Evolutionary conservation across 495 filamentous ascomycete genomes (phyloP), one percentile per base, ranked within the genome.

Genomic region (Penicillium paxilli): DNA sequence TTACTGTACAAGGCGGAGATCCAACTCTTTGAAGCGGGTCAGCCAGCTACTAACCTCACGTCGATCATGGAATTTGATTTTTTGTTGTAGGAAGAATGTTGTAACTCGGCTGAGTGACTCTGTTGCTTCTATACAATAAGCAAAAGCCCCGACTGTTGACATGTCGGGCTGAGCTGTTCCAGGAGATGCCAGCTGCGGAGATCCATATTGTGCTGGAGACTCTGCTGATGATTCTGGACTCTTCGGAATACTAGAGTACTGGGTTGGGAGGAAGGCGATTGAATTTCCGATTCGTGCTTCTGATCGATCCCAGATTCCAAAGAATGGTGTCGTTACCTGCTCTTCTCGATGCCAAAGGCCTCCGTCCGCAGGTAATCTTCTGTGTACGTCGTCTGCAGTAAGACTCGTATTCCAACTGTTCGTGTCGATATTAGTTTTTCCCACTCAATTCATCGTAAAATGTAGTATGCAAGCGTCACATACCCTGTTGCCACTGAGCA

Each of bases 1-100:
- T 19, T 56, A 71, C 68, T 71, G 67, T 0, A 76, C 68, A 8
- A 78, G 57, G 1, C 67, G 64, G 1, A 78, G 44, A 57, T 78
- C 75, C 3, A 78, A 49, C 49, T 78, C 75, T 49, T 76, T 78
- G 54, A 78, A 78, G 4, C 72, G 52, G 5, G 64, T 75, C 1
- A 78, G 56, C 75, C 75, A 78, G 47, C 54, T 63, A 19, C 65
- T 58, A 14, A 75, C 61, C 42, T 71, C 67, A 8, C 64, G 55
- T 32, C 58, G 47, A 44, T 71, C 53, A 11, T 58, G 44, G 11
- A 69, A 60, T 33, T 77, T 60, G 33, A 74, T 60, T 24, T 50
- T 52, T 38, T 72, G 72, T 49, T 74, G 74, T 5, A 77, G 52
- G 52, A 75, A 76, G 50, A 64, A 72, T 11, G 61, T 65, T 0